phyloP scores from a whole-genome alignment of 805 yeast genomes.

The Wickerhamomyces bisporus region DNA sequence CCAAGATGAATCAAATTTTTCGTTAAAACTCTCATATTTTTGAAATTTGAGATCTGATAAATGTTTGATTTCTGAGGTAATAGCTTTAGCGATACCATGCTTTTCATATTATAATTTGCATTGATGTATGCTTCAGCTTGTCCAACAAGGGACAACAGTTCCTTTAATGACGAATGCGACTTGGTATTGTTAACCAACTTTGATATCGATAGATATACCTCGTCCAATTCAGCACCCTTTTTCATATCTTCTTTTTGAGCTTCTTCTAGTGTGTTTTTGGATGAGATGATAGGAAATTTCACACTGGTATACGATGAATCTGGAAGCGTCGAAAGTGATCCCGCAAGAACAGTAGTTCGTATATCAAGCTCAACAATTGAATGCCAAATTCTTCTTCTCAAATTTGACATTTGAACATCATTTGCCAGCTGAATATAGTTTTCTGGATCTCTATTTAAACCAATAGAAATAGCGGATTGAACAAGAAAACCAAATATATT shows the following conservation, averaged over 20 bases:
- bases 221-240: not conserved
- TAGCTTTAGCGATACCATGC: not conserved
- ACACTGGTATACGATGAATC: constrained; percentile 8
- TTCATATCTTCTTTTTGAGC: constrained; percentile 8
- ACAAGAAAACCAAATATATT: constrained; percentile 30
- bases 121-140: not conserved
- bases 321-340: constrained; percentile 11
- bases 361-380: constrained; percentile 12
- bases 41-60: constrained; percentile 4
- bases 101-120: no score
- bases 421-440: constrained; percentile 12
- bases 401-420: constrained; percentile 6
- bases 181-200: constrained; percentile 4
- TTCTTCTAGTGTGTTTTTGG: constrained; percentile 10
- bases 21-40: constrained; percentile 5
- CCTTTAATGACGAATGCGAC: not conserved
- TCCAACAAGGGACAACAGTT: not conserved
- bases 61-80: constrained; percentile 4
- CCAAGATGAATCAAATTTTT: not conserved
- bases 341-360: constrained; percentile 6
- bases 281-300: constrained; percentile 8
- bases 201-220: not conserved
- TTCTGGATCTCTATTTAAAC: constrained; percentile 43
- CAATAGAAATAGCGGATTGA: constrained; percentile 41
- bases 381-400: constrained; percentile 20